Percentiles rank a stretch among this genome's conserved stretches.
Conservation (phyloP, 1,139 yeast species). For the Keqinozyma sinolaborantium region DNA sequence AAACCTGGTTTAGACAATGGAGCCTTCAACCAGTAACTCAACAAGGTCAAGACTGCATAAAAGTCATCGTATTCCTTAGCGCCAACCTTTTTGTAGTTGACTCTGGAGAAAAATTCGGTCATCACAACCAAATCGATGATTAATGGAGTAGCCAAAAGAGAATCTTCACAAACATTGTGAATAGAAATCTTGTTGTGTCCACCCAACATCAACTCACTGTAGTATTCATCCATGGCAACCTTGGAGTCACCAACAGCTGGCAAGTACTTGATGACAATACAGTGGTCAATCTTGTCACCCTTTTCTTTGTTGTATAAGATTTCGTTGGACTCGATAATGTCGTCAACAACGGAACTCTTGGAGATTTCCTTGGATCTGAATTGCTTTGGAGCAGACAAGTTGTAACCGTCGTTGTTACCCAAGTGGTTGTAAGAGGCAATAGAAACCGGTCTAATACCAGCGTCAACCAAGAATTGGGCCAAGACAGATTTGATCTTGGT, state of each 20-base stretch:
- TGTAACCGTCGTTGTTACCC: constrained; percentile 95
- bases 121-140: constrained; percentile 88
- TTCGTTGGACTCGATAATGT: constrained; percentile 85
- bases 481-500: constrained; percentile 92
- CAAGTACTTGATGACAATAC: constrained; percentile 91
- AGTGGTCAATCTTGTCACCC: constrained; percentile 84
- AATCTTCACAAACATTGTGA: constrained; percentile 96
- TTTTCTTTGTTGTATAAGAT: constrained; percentile 78
- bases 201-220: constrained; percentile 94
- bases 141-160: constrained; percentile 89
- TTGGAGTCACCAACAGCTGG: constrained; percentile 95
- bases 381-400: constrained; percentile 87
- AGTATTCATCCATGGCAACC: constrained; percentile 98
- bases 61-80: constrained; percentile 55
- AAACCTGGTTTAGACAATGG: constrained; percentile 90
- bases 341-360: constrained; percentile 90
- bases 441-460: constrained; percentile 92
- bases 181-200: constrained; percentile 93
- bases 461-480: constrained; percentile 94
- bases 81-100: constrained; percentile 60
- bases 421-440: constrained; percentile 95
- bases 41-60: constrained; percentile 82
- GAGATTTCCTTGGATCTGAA: constrained; percentile 95
- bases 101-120: constrained; percentile 87
- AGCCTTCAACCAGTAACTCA: constrained; percentile 96